Evolutionary conservation across 495 filamentous ascomycete genomes (phyloP).

Genomic region (Neurospora sp.): DNA sequence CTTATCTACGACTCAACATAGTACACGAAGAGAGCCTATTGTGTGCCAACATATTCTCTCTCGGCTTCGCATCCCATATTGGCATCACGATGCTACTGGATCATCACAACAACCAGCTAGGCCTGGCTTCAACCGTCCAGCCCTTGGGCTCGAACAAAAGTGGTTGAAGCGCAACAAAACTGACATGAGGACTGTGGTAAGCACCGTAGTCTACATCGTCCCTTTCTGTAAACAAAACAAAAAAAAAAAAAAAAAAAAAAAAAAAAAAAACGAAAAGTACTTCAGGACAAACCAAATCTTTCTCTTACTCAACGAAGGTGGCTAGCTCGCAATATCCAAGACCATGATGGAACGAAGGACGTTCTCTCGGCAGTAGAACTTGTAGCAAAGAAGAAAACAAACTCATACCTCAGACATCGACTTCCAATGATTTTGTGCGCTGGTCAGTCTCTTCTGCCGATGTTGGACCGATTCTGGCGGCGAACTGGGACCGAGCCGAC

Average conservation of each 20-base stretch:
- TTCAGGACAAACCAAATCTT: not conserved
- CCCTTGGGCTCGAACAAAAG: not conserved
- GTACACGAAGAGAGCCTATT: not conserved
- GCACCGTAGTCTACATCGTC: not conserved
- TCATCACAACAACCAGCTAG: not conserved
- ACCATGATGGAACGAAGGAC: not conserved
- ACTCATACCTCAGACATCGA: not conserved
- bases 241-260: not conserved
- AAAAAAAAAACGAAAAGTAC: not conserved
- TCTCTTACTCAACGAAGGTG: not conserved
- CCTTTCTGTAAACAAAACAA: not conserved
- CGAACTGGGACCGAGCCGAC: not conserved
- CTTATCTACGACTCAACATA: not conserved
- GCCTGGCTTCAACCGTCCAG: not conserved
- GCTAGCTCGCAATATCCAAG: not conserved
- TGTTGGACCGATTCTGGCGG: not conserved
- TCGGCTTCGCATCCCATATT: not conserved
- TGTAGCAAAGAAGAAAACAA: not conserved
- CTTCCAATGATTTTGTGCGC: not conserved
- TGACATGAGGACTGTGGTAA: not conserved
- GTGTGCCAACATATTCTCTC: not conserved
- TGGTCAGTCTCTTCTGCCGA: not conserved
- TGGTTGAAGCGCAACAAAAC: not conserved
- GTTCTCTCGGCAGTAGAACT: not conserved
- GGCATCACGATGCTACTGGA: not conserved